phyloP scores from a whole-genome alignment of 179 eudicot genomes.

The Amaranthus tricolor region DNA sequence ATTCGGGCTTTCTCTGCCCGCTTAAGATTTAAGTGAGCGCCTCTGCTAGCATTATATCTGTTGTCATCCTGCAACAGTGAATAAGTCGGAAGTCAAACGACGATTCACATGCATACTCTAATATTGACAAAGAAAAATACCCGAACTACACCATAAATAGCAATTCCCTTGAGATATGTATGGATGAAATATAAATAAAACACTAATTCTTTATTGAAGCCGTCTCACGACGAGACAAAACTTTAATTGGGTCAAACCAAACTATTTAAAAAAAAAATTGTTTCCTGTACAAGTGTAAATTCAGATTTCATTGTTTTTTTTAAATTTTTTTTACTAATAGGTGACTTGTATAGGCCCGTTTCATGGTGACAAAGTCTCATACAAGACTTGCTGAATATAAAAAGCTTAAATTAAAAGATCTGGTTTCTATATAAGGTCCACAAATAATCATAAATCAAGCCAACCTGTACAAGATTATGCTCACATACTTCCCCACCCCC shows the following conservation, averaged over 20 bases:
- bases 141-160: neutral
- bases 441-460: neutral
- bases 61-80: slow-evolving; percentile 77
- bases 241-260: too few relatives aligned
- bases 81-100: slow-evolving; percentile 1
- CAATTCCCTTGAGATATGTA: neutral
- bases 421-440: neutral
- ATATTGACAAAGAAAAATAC: neutral
- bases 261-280: too few relatives aligned
- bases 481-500: neutral
- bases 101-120: neutral
- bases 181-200: neutral
- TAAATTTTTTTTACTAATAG: too few relatives aligned
- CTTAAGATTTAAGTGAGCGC: slow-evolving; percentile 95
- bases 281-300: too few relatives aligned
- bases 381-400: too few relatives aligned
- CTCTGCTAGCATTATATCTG: slow-evolving; percentile 89
- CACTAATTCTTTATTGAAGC: too few relatives aligned
- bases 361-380: too few relatives aligned
- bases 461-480: neutral
- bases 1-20: slow-evolving; percentile 91
- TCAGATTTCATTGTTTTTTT: too few relatives aligned
- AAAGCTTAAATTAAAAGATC: neutral
- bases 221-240: too few relatives aligned
- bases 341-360: too few relatives aligned